Evolutionary conservation across 805 yeast genomes (phyloP), one percentile per base, ranked within the genome.

Genomic region (Kluyveromyces wickerhamii): DNA sequence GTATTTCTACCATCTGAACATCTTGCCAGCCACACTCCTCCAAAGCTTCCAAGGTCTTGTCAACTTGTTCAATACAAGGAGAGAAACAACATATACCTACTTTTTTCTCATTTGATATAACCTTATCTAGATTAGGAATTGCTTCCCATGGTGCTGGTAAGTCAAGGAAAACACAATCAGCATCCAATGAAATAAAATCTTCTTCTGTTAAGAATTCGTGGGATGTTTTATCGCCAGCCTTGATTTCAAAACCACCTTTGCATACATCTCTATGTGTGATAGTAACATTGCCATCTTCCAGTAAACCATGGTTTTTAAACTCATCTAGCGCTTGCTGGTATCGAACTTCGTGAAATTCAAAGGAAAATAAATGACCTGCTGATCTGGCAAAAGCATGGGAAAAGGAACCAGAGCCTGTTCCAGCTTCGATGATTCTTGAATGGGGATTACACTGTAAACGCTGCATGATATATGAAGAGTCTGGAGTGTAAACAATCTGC

Each of bases 121-220:
- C 94, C 2, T 47, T 34, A 9, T 66, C 61, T 29, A 89, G 60
- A 57, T 81, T 79, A 5, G 86, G 85, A 35, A 92, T 81, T 5
- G 98, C 98, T 23, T 76, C 77, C 96, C 97, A 89, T 7, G 99
- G 98, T 4, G 95, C 78, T 3, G 99, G 99, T 31, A 92, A 68
- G 55, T 92, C 99, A 42, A 92, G 67, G 51, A 92, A 92, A 0
- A 92, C 74, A 2, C 79, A 77, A 37, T 79, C 79, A 0, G 87
- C 94, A 26, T 69, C 59, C n/a, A 80, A 45, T 10, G 32, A 32
- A 13, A 43, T 27, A 5, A 11, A 11, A 7, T 13, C n/a, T 13
- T 21, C 14, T 15, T 15, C 29, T 5, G 41, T 48, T 0, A 45
- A 35, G 1, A 63, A 59, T 2, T 39, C 13, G 15, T 29, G 35